phyloP scores from a whole-genome alignment of 2,329 filamentous ascomycete species.

The Arthroderma sp. region DNA sequence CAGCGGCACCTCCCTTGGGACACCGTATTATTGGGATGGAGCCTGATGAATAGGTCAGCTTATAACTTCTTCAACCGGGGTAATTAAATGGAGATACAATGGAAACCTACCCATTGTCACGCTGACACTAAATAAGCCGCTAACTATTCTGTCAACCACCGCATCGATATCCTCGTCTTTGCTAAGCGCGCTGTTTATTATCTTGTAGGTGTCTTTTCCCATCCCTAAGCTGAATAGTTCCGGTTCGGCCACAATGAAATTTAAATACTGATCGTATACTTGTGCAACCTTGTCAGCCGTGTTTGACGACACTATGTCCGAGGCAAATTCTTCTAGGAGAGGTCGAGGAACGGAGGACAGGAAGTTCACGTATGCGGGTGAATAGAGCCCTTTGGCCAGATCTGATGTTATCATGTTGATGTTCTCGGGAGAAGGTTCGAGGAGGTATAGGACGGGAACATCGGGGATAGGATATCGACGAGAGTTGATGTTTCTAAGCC shows the following conservation, averaged over 20 bases:
- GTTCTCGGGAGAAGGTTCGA: conserved; percentile 75
- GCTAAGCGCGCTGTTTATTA: conserved; percentile 85
- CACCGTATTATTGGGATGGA: conserved; percentile 92
- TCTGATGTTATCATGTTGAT: conserved; percentile 73
- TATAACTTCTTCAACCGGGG: background rate
- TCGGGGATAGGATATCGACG: conserved; percentile 84
- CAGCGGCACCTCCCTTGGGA: conserved; percentile 81
- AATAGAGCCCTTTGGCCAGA: conserved; percentile 75
- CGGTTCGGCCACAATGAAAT: conserved; percentile 91
- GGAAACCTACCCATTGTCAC: conserved; percentile 75
- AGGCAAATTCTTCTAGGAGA: conserved; percentile 85
- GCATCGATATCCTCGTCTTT: conserved; percentile 80
- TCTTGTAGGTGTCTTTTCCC: conserved; percentile 88
- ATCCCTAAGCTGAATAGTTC: conserved; percentile 91
- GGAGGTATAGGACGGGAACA: conserved; percentile 89
- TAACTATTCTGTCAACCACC: conserved; percentile 82
- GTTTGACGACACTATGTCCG: conserved; percentile 68
- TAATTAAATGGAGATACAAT: background rate
- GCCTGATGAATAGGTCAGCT: conserved; percentile 34
- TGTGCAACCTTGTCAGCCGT: conserved; percentile 85
- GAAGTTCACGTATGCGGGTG: conserved; percentile 93
- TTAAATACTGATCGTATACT: conserved; percentile 91
- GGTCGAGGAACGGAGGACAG: conserved; percentile 83
- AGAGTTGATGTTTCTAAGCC: conserved; percentile 59
- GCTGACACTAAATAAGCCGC: conserved; percentile 90